These are phyloP conservation scores for Cladosporium cucumerinum DNA, from an alignment of 2,329 filamentous ascomycete species.

Conservation along the genomic window DNA sequence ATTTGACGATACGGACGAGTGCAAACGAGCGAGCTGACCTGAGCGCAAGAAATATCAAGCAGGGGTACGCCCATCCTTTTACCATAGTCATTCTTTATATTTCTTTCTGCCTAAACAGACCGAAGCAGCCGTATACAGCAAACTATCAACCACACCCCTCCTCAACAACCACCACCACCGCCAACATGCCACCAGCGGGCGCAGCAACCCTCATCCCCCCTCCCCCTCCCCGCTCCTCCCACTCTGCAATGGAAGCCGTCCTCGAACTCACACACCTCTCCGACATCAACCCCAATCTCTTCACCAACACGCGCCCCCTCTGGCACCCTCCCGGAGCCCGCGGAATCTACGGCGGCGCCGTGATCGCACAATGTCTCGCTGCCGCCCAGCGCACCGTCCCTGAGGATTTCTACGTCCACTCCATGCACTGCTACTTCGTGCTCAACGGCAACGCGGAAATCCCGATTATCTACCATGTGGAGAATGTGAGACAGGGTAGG, in stretches of 20 bases:
- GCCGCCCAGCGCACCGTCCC: slow-evolving; percentile 87
- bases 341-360: slow-evolving; percentile 89
- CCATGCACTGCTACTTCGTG: slow-evolving; percentile 99
- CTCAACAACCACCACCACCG: not conserved
- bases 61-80: slow-evolving; percentile 2
- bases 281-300: slow-evolving; percentile 79
- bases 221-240: slow-evolving; percentile 67
- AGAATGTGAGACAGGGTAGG: slow-evolving; percentile 84
- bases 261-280: slow-evolving; percentile 78
- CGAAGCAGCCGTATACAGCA: not conserved
- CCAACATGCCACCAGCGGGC: not conserved
- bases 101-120: not conserved
- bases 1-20: slow-evolving; percentile 4
- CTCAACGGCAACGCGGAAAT: slow-evolving; percentile 81
- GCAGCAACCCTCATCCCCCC: slow-evolving; percentile 61
- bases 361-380: slow-evolving; percentile 86
- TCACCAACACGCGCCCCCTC: slow-evolving; percentile 86
- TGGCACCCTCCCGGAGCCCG: slow-evolving; percentile 92
- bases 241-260: slow-evolving; percentile 82
- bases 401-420: slow-evolving; percentile 77
- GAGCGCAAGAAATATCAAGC: slow-evolving; percentile 8
- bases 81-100: not conserved
- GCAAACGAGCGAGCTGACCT: not conserved
- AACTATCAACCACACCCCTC: not conserved
- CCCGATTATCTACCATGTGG: slow-evolving; percentile 91